Conservation (phyloP, 352 stramenopile genomes). For the Thalassiosira allenii region DNA sequence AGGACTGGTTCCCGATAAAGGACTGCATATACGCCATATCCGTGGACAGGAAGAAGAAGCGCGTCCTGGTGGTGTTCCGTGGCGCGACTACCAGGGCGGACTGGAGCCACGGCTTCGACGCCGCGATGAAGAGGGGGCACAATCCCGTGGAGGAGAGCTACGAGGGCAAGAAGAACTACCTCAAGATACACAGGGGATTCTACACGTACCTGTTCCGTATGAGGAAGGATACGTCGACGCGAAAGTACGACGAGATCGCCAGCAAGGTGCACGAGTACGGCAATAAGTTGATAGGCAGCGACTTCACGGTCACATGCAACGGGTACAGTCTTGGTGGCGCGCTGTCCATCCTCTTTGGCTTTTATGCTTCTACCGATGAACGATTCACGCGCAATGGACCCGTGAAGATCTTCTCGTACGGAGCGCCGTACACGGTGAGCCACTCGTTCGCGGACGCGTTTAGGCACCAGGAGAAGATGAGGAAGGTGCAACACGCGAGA, state of each 20-base stretch:
- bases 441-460: conserved; percentile 70
- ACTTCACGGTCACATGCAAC: conserved; percentile 73
- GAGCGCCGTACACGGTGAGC: conserved; percentile 59
- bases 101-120: conserved; percentile 70
- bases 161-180: conserved; percentile 38
- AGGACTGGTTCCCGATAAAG: conserved; percentile 80
- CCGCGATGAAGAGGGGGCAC: conserved; percentile 42
- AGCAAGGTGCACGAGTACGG: conserved; percentile 72
- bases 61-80: conserved; percentile 75
- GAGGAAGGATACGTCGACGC: conserved; percentile 73
- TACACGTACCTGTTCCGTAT: conserved; percentile 74
- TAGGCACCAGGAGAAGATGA: conserved; percentile 64
- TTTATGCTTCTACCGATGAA: conserved; percentile 76
- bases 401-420: conserved; percentile 77
- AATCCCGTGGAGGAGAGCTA: conserved; percentile 78
- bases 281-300: conserved; percentile 59
- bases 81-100: conserved; percentile 73
- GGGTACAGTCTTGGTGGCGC: conserved; percentile 73
- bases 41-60: conserved; percentile 67
- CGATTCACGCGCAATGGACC: conserved; percentile 76
- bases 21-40: conserved; percentile 76
- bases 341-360: conserved; percentile 68
- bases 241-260: conserved; percentile 81
- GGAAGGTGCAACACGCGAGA: conserved; percentile 69
- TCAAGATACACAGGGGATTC: conserved; percentile 72